Evolutionary conservation across 371 early-diverging fungal genomes (phyloP), one percentile per base, ranked within the genome.

Genomic region (Phascolomyces articulosus): DNA sequence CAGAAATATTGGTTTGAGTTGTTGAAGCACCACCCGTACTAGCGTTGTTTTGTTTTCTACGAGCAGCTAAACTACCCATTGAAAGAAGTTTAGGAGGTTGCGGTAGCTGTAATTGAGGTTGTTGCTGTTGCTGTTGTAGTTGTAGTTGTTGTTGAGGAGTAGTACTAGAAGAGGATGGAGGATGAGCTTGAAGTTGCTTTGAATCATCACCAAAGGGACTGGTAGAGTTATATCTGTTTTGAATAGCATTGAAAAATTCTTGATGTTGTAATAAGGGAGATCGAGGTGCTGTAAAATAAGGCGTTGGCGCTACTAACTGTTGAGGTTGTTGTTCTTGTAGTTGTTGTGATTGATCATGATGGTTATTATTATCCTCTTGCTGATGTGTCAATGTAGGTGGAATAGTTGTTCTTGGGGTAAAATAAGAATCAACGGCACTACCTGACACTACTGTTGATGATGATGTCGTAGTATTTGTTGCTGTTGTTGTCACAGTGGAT

Each of bases 231-330:
- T 66, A 66, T 16, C 82, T 72, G 40, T 60, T 67, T 60, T 82
- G 82, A 34, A 82, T 77, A n/a, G 82, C 82, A 60, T 82, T 77
- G 16, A 76, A 69, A 47, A 82, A 82, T n/a, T 82, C 82, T 67
- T 79, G 77, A 59, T 78, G 72, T 29, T 61, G 62, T 34, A 73
- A 61, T 23, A 63, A 54, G 34, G 79, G 77, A 20, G 73, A 74
- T 44, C 74, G 68, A 58, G 82, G 82, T 24, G 79, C 82, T 34
- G 82, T 81, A 26, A 73, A 82, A 54, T 73, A 79, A 20, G 79
- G 82, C 60, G 77, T 80, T 6, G 59, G 49, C 16, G 40, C 58
- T 26, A 26, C 49, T 2, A 64, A 44, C 44, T 40, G 23, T 18
- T 40, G 28, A 6, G 11, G 40, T 31, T 38, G 41, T 24, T 40